A percentile compares a stretch with the other conserved stretches of the same genome.
These are phyloP conservation scores for Cyclocybe aegerita DNA, from an alignment of 768 basidiomycete species.

Conservation along the genomic window DNA sequence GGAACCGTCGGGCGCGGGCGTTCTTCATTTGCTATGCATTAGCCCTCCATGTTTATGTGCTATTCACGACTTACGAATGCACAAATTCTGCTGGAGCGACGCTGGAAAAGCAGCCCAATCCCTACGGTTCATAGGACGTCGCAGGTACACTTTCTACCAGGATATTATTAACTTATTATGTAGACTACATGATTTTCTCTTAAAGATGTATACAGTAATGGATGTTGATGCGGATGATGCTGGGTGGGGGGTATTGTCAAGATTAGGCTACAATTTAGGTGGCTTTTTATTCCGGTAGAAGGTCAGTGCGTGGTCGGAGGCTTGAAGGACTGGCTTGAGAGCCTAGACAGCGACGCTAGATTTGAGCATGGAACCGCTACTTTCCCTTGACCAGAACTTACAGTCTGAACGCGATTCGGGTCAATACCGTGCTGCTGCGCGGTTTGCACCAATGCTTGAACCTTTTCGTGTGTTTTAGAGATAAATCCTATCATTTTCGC, in stretches of 20 bases:
- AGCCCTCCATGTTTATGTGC: slow-evolving; percentile 75
- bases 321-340: slow-evolving; percentile 72
- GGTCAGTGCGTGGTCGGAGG: slow-evolving; percentile 70
- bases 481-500: slow-evolving; percentile 89
- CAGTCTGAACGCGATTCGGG: slow-evolving; percentile 58
- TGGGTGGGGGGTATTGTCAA: slow-evolving; percentile 8
- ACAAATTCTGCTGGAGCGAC: slow-evolving; percentile 50
- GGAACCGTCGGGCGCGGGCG: slow-evolving; percentile 86
- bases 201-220: slow-evolving; percentile 12
- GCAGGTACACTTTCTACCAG: slow-evolving; percentile 1
- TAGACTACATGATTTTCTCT: slow-evolving; percentile 19
- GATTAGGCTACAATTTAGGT: slow-evolving; percentile 8
- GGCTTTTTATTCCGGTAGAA: slow-evolving; percentile 51
- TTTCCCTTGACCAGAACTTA: slow-evolving; percentile 32
- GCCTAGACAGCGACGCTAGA: slow-evolving; percentile 41
- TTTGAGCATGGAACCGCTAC: neutral
- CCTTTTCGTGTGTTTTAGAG: slow-evolving; percentile 76
- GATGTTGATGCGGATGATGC: slow-evolving; percentile 1
- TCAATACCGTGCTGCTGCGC: slow-evolving; percentile 66
- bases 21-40: slow-evolving; percentile 88
- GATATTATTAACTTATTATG: slow-evolving; percentile 27
- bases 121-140: slow-evolving; percentile 31
- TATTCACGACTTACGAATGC: slow-evolving; percentile 79
- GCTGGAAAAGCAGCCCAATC: slow-evolving; percentile 51
- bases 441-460: slow-evolving; percentile 68